Base-by-base conservation (phyloP, 148 eudicot genomes). In the Polygonum aviculare region DNA sequence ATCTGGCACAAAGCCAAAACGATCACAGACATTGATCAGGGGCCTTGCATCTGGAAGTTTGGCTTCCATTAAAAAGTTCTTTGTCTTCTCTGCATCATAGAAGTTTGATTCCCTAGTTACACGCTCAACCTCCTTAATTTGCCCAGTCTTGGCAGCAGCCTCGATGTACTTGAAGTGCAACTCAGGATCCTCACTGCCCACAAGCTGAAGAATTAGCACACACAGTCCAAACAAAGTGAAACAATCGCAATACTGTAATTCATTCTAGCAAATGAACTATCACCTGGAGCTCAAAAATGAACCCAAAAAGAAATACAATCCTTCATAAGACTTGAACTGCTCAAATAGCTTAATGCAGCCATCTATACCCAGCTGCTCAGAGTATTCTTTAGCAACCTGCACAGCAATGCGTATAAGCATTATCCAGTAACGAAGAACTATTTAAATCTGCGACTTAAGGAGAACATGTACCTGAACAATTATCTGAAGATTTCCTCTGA, bases 41-140 rank as follows among this genome's bases (percentile, higher is more conserved):
- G 98, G 98, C 41, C 98, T 80, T 47, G 98, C 98, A 87, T 94
- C 98, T 9, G 98, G 98, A 82, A 94, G 98, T 79, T 94, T 94
- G 33, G 97, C 98, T 78, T 94, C 98, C 98, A 94, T 94, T 75
- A 94, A 83, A 75, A 94, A 94, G 85, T 94, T 94, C 80, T 94
- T 94, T 3, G 98, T 92, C 80, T 94, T 94, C 80, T 92, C 98
- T 72, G 98, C 81, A 55, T 94, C 93, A 81, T 90, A 94, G 79
- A 92, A 94, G 77, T 91, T 88, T 71, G 98, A 94, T 84, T 94
- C 98, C 77, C 98, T 85, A 33, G 98, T 94, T 60, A 94, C 98
- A 76, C 98, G 98, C 65, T 94, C 98, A n/a, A 94, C 98, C 84
- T 94, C 98, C 84, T 94, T 94, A 49, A 94, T 92, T 84, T 94